These are phyloP conservation scores for Gynochthodes officinalis DNA, from an alignment of 257 asterid genomes.

Conservation along the genomic window DNA sequence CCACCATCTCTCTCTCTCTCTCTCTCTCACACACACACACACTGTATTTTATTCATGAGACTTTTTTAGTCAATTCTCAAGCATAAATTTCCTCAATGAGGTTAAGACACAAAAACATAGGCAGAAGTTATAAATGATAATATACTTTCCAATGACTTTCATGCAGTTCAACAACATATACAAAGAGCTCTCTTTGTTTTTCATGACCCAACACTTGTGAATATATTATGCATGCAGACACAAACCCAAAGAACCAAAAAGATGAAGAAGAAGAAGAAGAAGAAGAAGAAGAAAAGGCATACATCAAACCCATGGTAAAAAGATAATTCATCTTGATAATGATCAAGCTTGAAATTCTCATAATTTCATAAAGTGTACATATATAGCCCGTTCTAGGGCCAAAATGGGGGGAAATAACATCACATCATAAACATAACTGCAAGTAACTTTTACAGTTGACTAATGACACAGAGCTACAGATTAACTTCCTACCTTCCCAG, in stretches of 20 bases:
- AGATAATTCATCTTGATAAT: background rate
- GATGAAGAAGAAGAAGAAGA: background rate
- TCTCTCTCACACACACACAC: background rate
- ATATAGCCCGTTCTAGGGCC: background rate
- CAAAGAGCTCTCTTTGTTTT: background rate
- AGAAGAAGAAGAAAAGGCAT: background rate
- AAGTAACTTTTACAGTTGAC: background rate
- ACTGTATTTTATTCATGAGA: no score
- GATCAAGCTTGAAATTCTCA: background rate
- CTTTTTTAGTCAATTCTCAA: background rate
- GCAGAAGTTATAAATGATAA: background rate
- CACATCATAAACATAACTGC: background rate
- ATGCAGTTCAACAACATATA: background rate
- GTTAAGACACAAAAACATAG: background rate
- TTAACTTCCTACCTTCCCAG: background rate
- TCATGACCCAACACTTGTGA: background rate
- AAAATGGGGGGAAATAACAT: background rate
- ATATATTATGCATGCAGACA: background rate
- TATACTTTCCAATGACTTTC: background rate
- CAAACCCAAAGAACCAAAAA: background rate
- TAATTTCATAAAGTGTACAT: background rate
- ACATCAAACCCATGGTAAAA: slow-evolving; percentile 5
- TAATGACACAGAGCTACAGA: background rate
- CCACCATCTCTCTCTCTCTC: background rate
- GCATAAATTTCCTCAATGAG: slow-evolving; percentile 2